Base-by-base conservation (phyloP, 805 yeast species). In the Tetrapisispora taiwanensis region DNA sequence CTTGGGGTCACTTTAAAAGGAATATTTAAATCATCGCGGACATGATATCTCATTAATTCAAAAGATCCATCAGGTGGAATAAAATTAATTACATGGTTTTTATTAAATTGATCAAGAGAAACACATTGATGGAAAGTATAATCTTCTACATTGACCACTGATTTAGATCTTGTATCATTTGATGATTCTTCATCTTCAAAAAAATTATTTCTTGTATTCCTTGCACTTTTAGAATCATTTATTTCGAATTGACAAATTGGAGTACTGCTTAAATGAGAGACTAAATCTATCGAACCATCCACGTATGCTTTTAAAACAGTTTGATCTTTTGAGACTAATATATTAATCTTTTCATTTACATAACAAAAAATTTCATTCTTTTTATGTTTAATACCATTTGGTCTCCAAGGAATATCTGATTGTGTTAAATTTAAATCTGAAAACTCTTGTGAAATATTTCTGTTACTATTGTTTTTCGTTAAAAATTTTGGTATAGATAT, bases 41-140 rank as follows among this genome's bases (percentile, higher is more conserved):
- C 72, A 45, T 81, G 69, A 63, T 87, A 88, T 30, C 76, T 71
- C 89, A 88, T 80, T 47, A 88, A 72, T 60, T 86, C 90, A 58
- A 86, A 84, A 42, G 78, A 76, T 0, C 95, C 95, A 63, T 87
- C 95, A 1, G 95, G 95, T 2, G 95, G 95, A 12, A 79, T 69
- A 51, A 88, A 87, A 38, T 73, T 76, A 46, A 88, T 81, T 20
- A 75, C 66, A 34, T 83, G 68, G 22, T 81, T 79, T 18, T 70
- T 58, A 48, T 84, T 87, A 60, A 81, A 85, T 52, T 76, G 74
- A 46, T 76, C 75, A 45, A 86, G 68, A 48, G 81, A 78, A 22
- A 87, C 95, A 62, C 95, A 84, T 54, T 85, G 90, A 62, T 87
- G 95, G 63, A 87, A 83, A 50, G 82, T 85, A 53, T 84, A 79